Percentiles rank a stretch among this genome's conserved stretches.
Conservation (phyloP, 768 basidiomycete species). For the Amanita pseudoporphyria region DNA sequence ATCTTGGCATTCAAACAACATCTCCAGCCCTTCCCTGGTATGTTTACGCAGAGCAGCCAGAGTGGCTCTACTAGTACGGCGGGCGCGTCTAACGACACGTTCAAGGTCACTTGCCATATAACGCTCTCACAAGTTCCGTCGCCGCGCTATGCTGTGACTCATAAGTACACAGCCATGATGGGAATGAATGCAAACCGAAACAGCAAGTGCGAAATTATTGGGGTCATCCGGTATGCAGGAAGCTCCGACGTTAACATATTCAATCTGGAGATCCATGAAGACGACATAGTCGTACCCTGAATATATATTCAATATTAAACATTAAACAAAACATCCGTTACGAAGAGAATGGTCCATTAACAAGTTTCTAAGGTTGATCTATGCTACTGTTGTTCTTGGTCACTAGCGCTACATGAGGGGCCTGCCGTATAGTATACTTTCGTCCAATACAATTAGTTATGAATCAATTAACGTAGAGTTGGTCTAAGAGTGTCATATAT, state of each 20-base stretch:
- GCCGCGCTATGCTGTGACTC: background rate
- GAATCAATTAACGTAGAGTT: conserved; percentile 31
- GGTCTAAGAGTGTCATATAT: conserved; percentile 50
- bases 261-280: background rate
- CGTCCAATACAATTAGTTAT: background rate
- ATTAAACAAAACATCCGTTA: background rate
- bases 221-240: conserved; percentile 20
- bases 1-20: conserved; percentile 37
- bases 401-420: background rate
- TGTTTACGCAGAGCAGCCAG: background rate
- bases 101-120: conserved; percentile 13
- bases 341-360: background rate
- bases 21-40: conserved; percentile 25
- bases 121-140: conserved; percentile 2
- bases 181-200: too few species aligned
- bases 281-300: background rate
- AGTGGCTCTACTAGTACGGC: background rate
- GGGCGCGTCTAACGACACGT: background rate
- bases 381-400: background rate
- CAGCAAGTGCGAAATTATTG: conserved; percentile 14
- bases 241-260: conserved; percentile 5
- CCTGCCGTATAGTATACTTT: background rate
- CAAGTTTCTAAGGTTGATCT: background rate
- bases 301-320: background rate
- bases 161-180: background rate